Base-by-base conservation (phyloP, 1,284 basidiomycete species). In the Bondarzewia mesenterica region DNA sequence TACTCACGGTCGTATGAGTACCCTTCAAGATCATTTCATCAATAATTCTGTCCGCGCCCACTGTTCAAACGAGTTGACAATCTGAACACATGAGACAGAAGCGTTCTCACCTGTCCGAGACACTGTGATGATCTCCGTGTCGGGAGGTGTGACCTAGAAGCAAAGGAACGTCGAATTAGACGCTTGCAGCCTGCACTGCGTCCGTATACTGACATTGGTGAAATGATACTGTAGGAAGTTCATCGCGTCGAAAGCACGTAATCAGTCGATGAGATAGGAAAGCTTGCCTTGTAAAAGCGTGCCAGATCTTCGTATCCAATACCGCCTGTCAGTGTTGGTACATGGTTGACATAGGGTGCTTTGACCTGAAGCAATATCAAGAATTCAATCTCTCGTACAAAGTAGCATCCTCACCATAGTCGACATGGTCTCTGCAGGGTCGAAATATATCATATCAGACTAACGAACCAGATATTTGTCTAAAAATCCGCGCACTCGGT, bases 11-110 rank as follows among this genome's bases (percentile, higher is more conserved):
- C 6, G 70, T 72, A 52, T 72, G 71, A 10, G 63, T 67, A 54
- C 64, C 70, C 53, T 70, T 70, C 60, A 69, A 71, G 42, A 74
- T 72, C 69, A 71, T 71, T 57, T 72, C 72, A 54, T 73, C 68
- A 18, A 73, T 65, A 38, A 75, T 67, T 39, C 70, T 63, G 52
- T 75, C 70, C 2, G 69, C 65, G 8, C 74, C 73, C n/a, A 73
- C 68, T 68, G 50, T 38, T 37, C 47, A 39, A 26, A 14, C 21
- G 23, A 55, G 15, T 27, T 38, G 4, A 29, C n/a, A 20, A 39
- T 14, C 10, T 40, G 14, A 4, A n/a, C 18, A 21, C 10, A 14
- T n/a, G 38, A 8, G 15, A 14, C 26, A 23, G 20, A 8, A 16
- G 10, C 21, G 18, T 18, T 14, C 59, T 44, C 49, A 72, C 71